These are phyloP conservation scores for Aspergillus tamarii DNA, from an alignment of 2,329 filamentous ascomycete genomes.

Conservation along the genomic window DNA sequence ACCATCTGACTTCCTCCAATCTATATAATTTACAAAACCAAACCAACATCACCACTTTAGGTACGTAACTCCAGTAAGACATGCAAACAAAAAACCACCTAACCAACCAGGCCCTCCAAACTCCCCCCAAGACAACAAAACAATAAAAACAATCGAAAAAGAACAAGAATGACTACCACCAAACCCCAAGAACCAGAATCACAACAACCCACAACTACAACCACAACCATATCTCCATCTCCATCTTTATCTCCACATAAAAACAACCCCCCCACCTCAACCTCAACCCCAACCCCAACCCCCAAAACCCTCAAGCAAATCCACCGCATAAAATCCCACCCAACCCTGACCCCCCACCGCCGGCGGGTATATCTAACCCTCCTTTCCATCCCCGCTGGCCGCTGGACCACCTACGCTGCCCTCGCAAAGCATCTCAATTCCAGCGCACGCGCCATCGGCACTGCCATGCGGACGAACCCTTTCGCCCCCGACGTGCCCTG, in stretches of 20 bases:
- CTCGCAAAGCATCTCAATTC: conserved; percentile 70
- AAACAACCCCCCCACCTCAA: conserved; percentile 32
- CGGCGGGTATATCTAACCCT: conserved; percentile 68
- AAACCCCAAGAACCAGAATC: background rate
- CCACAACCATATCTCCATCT: conserved; percentile 1
- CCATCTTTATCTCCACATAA: conserved; percentile 12
- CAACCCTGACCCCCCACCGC: conserved; percentile 54
- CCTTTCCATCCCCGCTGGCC: conserved; percentile 74
- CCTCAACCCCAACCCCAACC: conserved; percentile 27
- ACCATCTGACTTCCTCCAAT: background rate
- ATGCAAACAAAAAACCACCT: background rate
- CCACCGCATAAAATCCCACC: conserved; percentile 46
- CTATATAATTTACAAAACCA: background rate
- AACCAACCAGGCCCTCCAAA: background rate
- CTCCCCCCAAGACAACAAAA: background rate
- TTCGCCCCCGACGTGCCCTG: conserved; percentile 83
- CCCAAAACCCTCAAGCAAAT: background rate
- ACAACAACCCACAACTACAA: background rate
- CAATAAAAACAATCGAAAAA: background rate
- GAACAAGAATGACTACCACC: background rate
- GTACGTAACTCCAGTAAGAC: background rate
- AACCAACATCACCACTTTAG: background rate
- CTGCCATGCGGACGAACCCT: conserved; percentile 75
- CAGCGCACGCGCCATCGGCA: conserved; percentile 76
- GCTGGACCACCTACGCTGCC: conserved; percentile 76